phyloP scores from a whole-genome alignment of 2,329 filamentous ascomycete species.

The Aspergillus pseudonomiae region DNA sequence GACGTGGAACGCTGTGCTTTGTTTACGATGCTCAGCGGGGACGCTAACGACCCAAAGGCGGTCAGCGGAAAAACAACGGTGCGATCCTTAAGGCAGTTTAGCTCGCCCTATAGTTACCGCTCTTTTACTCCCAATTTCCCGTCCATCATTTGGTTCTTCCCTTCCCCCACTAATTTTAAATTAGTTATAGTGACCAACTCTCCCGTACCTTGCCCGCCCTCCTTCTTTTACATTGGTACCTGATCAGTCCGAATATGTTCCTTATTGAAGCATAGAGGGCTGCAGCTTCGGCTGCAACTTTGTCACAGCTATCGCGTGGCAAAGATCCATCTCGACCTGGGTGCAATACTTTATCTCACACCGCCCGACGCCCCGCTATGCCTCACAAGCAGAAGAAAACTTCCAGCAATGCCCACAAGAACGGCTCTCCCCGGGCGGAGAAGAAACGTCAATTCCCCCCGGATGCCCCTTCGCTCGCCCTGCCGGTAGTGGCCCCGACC shows the following conservation, averaged over 20 bases:
- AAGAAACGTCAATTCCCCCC: constrained; percentile 34
- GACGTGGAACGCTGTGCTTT: constrained; percentile 36
- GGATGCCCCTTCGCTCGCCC: constrained; percentile 35
- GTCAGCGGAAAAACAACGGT: constrained; percentile 28
- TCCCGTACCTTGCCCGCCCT: neutral
- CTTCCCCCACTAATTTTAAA: neutral
- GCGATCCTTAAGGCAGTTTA: constrained; percentile 8
- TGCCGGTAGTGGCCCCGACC: constrained; percentile 44
- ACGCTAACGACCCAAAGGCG: constrained; percentile 19
- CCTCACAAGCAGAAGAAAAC: constrained; percentile 50
- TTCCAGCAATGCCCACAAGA: constrained; percentile 35
- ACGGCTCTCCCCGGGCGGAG: constrained; percentile 38
- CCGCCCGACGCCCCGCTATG: constrained; percentile 44
- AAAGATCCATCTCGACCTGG: constrained; percentile 32
- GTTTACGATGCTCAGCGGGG: constrained; percentile 32
- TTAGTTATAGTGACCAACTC: neutral
- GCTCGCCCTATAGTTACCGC: constrained; percentile 18
- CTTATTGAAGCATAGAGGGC: constrained; percentile 39
- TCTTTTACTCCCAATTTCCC: constrained; percentile 16
- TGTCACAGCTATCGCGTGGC: constrained; percentile 34
- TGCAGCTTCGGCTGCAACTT: constrained; percentile 49
- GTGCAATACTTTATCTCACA: constrained; percentile 28
- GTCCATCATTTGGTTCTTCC: neutral
- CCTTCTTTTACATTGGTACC: constrained; percentile 15
- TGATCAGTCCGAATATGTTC: constrained; percentile 28